A percentile compares a stretch with the other conserved stretches of the same genome.
Conservation (phyloP, 352 stramenopile genomes). For the Pythium dissotocum region DNA sequence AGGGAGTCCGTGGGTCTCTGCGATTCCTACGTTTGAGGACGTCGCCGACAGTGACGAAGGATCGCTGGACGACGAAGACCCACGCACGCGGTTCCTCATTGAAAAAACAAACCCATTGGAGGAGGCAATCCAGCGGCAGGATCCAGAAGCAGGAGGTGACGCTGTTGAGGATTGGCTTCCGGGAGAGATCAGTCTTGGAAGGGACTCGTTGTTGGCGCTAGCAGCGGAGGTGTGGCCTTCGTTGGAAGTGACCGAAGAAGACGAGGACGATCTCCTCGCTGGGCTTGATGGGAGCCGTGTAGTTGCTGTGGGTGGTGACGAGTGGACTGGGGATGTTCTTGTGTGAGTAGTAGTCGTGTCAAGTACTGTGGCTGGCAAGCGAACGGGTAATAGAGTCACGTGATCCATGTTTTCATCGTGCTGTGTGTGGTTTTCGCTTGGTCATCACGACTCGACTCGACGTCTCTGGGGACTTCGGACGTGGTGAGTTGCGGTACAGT, state of each 20-base stretch:
- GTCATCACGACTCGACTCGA: background rate
- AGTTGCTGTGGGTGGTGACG: background rate
- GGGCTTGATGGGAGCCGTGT: background rate
- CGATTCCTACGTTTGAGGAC: background rate
- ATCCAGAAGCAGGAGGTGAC: too few species aligned
- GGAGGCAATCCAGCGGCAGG: too few species aligned
- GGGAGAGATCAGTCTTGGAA: too few species aligned
- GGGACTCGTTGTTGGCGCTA: too few species aligned
- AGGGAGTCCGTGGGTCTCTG: background rate
- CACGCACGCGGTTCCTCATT: too few species aligned
- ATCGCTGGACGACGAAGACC: too few species aligned
- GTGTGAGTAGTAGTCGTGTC: background rate
- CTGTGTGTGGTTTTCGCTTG: conserved; percentile 15
- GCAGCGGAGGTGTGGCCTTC: too few species aligned
- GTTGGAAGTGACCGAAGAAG: background rate
- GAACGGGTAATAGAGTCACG: background rate
- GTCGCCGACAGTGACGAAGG: too few species aligned
- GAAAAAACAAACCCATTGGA: too few species aligned
- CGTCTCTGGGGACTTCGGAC: background rate
- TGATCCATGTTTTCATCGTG: conserved; percentile 12
- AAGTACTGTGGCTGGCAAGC: background rate
- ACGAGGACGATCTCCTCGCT: background rate
- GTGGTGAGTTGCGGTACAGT: conserved; percentile 29
- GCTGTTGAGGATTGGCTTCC: too few species aligned
- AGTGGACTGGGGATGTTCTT: background rate